Conservation (phyloP, 495 filamentous ascomycete genomes). For the Lophiostoma macrostomum region DNA sequence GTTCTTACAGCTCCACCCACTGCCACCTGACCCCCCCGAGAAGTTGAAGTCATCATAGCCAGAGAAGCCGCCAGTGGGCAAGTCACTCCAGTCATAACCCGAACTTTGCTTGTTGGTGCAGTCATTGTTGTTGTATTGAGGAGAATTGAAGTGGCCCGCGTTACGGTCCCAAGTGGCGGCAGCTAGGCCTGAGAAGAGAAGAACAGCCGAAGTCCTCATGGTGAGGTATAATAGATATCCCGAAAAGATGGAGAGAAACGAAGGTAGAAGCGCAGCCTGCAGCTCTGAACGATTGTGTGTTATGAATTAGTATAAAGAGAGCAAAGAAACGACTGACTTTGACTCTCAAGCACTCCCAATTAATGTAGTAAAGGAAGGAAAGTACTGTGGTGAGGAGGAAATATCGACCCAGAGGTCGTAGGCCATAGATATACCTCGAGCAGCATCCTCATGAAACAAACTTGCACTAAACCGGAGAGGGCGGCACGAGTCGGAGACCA, state of each 20-base stretch:
- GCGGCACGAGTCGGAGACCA: neutral
- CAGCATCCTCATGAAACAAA: constrained; percentile 12
- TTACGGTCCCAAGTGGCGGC: constrained; percentile 64
- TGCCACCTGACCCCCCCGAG: no score
- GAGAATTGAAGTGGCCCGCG: constrained; percentile 58
- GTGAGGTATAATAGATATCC: constrained; percentile 27
- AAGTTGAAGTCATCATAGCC: constrained; percentile 71
- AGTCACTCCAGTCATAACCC: constrained; percentile 70
- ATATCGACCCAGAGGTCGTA: neutral
- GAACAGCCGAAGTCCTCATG: constrained; percentile 37
- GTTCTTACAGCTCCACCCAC: constrained; percentile 65
- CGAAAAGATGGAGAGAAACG: constrained; percentile 21
- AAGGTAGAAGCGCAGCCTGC: constrained; percentile 24
- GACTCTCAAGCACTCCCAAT: constrained; percentile 16
- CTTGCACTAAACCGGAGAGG: constrained; percentile 10
- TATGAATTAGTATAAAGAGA: constrained; percentile 16
- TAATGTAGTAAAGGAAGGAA: constrained; percentile 9
- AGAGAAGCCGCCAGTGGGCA: constrained; percentile 59
- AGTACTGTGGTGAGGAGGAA: constrained; percentile 16
- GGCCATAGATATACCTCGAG: constrained; percentile 26
- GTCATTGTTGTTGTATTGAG: constrained; percentile 71
- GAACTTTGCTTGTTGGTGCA: constrained; percentile 63
- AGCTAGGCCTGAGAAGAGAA: constrained; percentile 55
- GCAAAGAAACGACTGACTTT: constrained; percentile 35
- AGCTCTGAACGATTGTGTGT: constrained; percentile 34